Conservation (phyloP, 345 rosid genomes). For the Punica granatum region DNA sequence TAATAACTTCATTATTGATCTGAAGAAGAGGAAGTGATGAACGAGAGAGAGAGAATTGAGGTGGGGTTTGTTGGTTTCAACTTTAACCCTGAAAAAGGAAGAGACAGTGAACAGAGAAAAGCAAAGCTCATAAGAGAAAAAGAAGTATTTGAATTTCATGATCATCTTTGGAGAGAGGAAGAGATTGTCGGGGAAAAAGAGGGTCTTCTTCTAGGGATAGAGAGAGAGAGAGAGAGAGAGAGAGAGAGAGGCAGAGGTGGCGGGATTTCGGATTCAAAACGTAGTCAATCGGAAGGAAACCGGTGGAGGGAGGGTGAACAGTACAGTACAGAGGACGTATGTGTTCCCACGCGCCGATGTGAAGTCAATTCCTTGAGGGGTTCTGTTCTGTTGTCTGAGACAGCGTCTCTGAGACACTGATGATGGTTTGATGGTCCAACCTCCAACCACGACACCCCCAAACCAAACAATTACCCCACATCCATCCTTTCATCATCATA, state of each 20-base stretch:
- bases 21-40: neutral
- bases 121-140: neutral
- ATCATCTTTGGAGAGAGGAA: neutral
- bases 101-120: neutral
- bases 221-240: slow-evolving; percentile 3
- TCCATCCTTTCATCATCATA: no score
- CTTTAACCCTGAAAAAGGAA: slow-evolving; percentile 14
- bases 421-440: slow-evolving; percentile 1
- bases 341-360: slow-evolving; percentile 43
- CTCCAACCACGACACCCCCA: neutral
- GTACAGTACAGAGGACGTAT: slow-evolving; percentile 12
- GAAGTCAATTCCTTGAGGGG: slow-evolving; percentile 35
- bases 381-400: slow-evolving; percentile 1
- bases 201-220: no score
- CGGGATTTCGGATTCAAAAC: slow-evolving; percentile 69
- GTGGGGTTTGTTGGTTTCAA: slow-evolving; percentile 9
- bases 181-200: no score
- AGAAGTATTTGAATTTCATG: slow-evolving; percentile 9
- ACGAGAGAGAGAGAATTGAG: neutral
- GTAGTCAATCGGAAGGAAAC: no score
- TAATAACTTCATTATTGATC: slow-evolving; percentile 31
- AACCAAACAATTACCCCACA: no score
- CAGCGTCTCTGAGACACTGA: neutral
- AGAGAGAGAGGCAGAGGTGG: slow-evolving; percentile 20
- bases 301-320: neutral